phyloP scores from a whole-genome alignment of 768 basidiomycete species.

The Rhizopogon roseolus region DNA sequence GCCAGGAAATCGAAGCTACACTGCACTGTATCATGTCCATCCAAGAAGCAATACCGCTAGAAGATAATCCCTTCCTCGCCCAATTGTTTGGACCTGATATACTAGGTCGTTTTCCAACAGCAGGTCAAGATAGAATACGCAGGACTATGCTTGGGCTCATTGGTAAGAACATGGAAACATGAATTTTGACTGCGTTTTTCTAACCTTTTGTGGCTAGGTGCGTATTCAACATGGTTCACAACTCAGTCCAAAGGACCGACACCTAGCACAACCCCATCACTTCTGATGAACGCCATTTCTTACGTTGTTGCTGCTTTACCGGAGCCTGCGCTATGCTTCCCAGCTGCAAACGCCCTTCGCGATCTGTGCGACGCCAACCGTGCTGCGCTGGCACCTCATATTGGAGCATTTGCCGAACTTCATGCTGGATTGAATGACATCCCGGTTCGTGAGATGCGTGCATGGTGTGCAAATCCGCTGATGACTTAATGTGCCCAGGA shows the following conservation, averaged over 20 bases:
- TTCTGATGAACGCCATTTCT: slow-evolving; percentile 60
- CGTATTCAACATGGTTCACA: slow-evolving; percentile 79
- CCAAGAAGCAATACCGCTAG: slow-evolving; percentile 77
- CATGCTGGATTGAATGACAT: slow-evolving; percentile 73
- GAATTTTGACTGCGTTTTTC: background rate
- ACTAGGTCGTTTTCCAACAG: slow-evolving; percentile 61
- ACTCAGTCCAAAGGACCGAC: slow-evolving; percentile 34
- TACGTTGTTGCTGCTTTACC: slow-evolving; percentile 70
- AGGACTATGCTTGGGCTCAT: slow-evolving; percentile 71
- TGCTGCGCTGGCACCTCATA: slow-evolving; percentile 75
- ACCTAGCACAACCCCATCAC: slow-evolving; percentile 28
- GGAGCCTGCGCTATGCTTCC: slow-evolving; percentile 57
- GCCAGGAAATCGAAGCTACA: slow-evolving; percentile 79
- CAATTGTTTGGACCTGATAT: slow-evolving; percentile 71
- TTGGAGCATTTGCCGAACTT: slow-evolving; percentile 78
- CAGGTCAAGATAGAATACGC: slow-evolving; percentile 61
- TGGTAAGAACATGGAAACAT: slow-evolving; percentile 41
- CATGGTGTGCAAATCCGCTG: background rate
- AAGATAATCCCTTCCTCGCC: slow-evolving; percentile 48
- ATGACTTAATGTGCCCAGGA: slow-evolving; percentile 39
- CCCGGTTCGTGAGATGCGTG: slow-evolving; percentile 45
- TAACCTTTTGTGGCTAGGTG: slow-evolving; percentile 35
- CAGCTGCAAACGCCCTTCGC: slow-evolving; percentile 78
- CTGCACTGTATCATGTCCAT: slow-evolving; percentile 83
- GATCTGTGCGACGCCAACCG: slow-evolving; percentile 90